Evolutionary conservation across 2,329 filamentous ascomycete species (phyloP).

Genomic region (Sporothrix euskadiensis): DNA sequence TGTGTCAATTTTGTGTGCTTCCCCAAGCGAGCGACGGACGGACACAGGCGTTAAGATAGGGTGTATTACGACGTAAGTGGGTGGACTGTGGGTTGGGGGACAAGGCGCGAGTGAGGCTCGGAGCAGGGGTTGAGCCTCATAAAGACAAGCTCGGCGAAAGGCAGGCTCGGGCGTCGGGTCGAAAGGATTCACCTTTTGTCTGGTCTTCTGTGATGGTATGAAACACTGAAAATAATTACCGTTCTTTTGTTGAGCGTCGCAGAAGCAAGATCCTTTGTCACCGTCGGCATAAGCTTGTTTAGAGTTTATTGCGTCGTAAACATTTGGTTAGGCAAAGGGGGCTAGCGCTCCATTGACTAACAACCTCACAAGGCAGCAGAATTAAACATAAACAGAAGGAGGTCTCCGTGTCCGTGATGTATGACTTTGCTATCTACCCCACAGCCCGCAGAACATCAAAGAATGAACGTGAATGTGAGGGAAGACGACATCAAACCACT

Average conservation of each 20-base stretch:
- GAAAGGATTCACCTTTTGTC: background rate
- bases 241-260: background rate
- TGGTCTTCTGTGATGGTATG: background rate
- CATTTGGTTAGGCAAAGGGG: background rate
- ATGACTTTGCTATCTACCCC: background rate
- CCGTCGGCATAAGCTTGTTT: background rate
- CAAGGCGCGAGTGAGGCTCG: background rate
- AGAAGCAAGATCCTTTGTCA: background rate
- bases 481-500: background rate
- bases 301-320: background rate
- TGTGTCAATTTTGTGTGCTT: background rate
- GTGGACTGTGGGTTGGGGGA: background rate
- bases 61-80: background rate
- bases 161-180: background rate
- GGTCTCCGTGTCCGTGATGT: background rate
- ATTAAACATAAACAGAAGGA: background rate
- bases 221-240: background rate
- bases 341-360: background rate
- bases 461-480: background rate
- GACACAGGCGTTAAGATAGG: background rate
- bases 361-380: background rate
- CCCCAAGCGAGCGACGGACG: background rate
- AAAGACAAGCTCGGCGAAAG: background rate
- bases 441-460: background rate
- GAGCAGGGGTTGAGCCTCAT: background rate